Percentiles rank a stretch among this genome's conserved stretches.
Evolutionary conservation across 2,329 filamentous ascomycete genomes (phyloP).

Genomic region (Macroventuria anomochaeta): DNA sequence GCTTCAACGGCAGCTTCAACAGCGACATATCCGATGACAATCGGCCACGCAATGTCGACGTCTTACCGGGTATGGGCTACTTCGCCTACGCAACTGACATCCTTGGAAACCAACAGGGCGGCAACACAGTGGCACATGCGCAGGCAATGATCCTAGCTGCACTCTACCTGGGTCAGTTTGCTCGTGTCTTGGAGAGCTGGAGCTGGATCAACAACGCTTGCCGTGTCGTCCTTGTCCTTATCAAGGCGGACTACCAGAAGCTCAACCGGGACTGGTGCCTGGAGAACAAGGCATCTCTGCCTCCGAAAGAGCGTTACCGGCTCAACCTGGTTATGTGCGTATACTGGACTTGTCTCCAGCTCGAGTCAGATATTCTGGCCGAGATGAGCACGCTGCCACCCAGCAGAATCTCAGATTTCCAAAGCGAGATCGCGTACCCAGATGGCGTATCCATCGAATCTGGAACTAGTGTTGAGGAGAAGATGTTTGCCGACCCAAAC

Average conservation of each 20-base stretch:
- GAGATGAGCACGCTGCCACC: slow-evolving; percentile 72
- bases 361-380: slow-evolving; percentile 92
- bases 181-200: slow-evolving; percentile 84
- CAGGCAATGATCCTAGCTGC: slow-evolving; percentile 85
- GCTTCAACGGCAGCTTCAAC: too few species aligned
- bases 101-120: slow-evolving; percentile 78
- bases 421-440: slow-evolving; percentile 70
- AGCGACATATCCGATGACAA: slow-evolving; percentile 34
- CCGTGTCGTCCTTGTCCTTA: slow-evolving; percentile 70
- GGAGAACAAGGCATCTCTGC: slow-evolving; percentile 19
- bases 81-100: slow-evolving; percentile 88
- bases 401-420: slow-evolving; percentile 65
- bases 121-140: slow-evolving; percentile 80
- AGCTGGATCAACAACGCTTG: slow-evolving; percentile 69
- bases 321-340: slow-evolving; percentile 63
- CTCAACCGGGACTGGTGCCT: slow-evolving; percentile 33
- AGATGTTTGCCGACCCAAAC: slow-evolving; percentile 16
- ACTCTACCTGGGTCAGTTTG: slow-evolving; percentile 87
- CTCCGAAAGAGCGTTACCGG: slow-evolving; percentile 39
- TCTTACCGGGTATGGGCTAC: slow-evolving; percentile 88
- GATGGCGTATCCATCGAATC: slow-evolving; percentile 57
- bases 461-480: slow-evolving; percentile 11
- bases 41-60: slow-evolving; percentile 72
- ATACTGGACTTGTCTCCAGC: slow-evolving; percentile 92
- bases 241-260: slow-evolving; percentile 64